Conservation (phyloP, 225 moss, liverwort and hornwort genomes). For the Bryoerythrophyllum caledonicum region DNA sequence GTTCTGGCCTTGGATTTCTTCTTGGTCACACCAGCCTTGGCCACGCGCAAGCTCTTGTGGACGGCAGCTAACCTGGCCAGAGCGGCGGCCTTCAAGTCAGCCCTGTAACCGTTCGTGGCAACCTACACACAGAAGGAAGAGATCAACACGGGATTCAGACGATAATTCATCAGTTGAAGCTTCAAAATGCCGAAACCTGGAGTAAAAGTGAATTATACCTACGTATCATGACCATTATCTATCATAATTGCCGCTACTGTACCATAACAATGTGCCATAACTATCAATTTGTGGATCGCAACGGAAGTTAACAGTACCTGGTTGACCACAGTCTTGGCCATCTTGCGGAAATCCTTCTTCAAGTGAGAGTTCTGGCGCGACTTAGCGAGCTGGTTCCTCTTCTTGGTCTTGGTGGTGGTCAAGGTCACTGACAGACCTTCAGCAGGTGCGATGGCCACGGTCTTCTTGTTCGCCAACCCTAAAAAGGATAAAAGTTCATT, state of each 20-base stretch:
- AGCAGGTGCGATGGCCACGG: conserved; percentile 54
- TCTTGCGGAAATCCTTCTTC: conserved; percentile 87
- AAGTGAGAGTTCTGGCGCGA: conserved; percentile 61
- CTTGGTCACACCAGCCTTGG: conserved; percentile 64
- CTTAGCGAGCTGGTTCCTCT: conserved; percentile 47
- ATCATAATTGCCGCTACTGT: no score
- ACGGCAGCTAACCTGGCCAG: conserved; percentile 74
- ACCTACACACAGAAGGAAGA: conserved; percentile 35
- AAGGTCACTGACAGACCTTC: conserved; percentile 61
- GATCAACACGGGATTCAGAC: background rate
- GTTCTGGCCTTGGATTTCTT: conserved; percentile 69
- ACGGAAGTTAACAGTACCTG: conserved; percentile 43
- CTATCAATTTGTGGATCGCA: no score
- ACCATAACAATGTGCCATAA: background rate
- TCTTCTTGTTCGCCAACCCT: conserved; percentile 90
- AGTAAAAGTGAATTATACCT: background rate
- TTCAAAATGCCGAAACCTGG: background rate
- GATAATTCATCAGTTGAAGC: background rate
- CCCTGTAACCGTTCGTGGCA: conserved; percentile 62
- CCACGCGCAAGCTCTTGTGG: conserved; percentile 81
- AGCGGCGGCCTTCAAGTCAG: conserved; percentile 68
- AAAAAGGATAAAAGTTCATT: background rate
- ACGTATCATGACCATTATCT: background rate
- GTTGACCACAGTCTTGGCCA: conserved; percentile 69
- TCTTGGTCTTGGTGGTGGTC: conserved; percentile 78